These are phyloP conservation scores for Monascus purpureus DNA, from an alignment of 495 filamentous ascomycete genomes.

Conservation along the genomic window DNA sequence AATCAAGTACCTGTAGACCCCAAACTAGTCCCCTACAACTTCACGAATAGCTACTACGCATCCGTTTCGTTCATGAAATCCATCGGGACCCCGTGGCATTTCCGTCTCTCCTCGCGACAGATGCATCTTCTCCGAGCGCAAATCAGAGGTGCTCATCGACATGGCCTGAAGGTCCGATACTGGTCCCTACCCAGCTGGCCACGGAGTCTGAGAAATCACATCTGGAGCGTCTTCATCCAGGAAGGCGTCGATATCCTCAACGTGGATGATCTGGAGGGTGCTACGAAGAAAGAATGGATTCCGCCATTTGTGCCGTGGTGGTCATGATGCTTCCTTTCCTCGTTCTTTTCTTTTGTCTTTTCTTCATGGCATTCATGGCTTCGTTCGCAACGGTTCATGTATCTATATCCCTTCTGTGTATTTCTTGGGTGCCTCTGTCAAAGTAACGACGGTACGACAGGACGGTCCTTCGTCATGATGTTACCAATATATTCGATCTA, in stretches of 20 bases:
- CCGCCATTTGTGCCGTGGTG: conserved; percentile 27
- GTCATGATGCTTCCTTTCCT: too few relatives aligned
- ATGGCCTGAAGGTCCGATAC: conserved; percentile 61
- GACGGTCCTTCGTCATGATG: too few relatives aligned
- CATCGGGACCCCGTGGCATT: conserved; percentile 24
- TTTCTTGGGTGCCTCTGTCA: too few relatives aligned
- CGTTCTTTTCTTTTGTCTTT: too few relatives aligned
- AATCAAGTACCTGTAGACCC: conserved; percentile 23
- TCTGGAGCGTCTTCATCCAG: conserved; percentile 58
- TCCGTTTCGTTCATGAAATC: conserved; percentile 30
- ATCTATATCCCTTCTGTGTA: too few relatives aligned
- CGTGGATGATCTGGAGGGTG: conserved; percentile 58
- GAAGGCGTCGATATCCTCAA: conserved; percentile 69
- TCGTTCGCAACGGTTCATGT: too few relatives aligned
- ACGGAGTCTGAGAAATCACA: conserved; percentile 50
- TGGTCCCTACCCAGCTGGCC: conserved; percentile 76
- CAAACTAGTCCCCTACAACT: conserved; percentile 25
- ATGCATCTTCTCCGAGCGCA: conserved; percentile 47
- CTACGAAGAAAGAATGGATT: conserved; percentile 32
- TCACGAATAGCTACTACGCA: conserved; percentile 35
- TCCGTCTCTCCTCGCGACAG: conserved; percentile 35
- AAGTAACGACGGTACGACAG: too few relatives aligned
- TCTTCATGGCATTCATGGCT: too few relatives aligned
- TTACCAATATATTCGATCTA: too few relatives aligned
- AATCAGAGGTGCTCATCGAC: conserved; percentile 50